phyloP scores from a whole-genome alignment of 164 flowering plant species.

The Nymphaea colorata region DNA sequence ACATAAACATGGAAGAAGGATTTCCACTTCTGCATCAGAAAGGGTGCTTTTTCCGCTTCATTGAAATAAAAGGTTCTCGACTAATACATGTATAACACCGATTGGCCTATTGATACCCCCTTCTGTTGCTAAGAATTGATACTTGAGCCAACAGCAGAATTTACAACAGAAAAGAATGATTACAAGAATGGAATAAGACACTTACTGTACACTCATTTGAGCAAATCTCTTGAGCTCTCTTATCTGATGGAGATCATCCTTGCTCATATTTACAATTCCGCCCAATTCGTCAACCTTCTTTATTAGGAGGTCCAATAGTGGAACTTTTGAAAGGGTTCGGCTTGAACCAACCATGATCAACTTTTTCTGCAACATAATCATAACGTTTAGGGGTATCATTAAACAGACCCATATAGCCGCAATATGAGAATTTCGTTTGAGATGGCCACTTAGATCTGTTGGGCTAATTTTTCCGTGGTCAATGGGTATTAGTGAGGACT shows the following conservation, averaged over 20 bases:
- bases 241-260: slow-evolving; percentile 30
- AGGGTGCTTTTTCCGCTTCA: too few species aligned
- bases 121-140: not conserved
- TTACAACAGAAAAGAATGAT: not conserved
- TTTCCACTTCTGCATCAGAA: too few species aligned
- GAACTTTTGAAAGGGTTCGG: slow-evolving; percentile 72
- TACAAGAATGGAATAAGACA: not conserved
- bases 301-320: slow-evolving; percentile 75
- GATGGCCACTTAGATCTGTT: too few species aligned
- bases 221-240: slow-evolving; percentile 47
- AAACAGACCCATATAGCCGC: too few species aligned
- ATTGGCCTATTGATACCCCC: not conserved
- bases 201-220: slow-evolving; percentile 12
- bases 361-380: slow-evolving; percentile 56
- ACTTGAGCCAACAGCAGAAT: not conserved
- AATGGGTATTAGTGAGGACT: too few species aligned
- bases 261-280: slow-evolving; percentile 40
- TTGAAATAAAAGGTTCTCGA: too few species aligned
- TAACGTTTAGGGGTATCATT: not conserved
- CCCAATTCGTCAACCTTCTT: slow-evolving; percentile 73
- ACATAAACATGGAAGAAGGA: too few species aligned
- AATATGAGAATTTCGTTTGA: too few species aligned
- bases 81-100: too few species aligned
- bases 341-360: slow-evolving; percentile 93
- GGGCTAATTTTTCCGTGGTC: too few species aligned